phyloP scores from a whole-genome alignment of 208 protist species.

The Acanthamoeba healyi region DNA sequence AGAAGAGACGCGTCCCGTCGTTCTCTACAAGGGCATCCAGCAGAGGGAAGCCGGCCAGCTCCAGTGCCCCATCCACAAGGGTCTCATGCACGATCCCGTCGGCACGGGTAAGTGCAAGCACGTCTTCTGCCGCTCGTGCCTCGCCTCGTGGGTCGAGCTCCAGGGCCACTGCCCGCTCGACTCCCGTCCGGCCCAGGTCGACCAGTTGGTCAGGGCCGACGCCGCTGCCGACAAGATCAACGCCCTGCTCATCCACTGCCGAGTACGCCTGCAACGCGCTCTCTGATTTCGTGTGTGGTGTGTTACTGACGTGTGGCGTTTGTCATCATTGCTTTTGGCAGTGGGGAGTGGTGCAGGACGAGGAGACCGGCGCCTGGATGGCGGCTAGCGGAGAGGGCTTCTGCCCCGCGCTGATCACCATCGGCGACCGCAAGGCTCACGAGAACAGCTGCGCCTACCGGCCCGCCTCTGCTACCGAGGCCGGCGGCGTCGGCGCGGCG shows the following conservation, averaged over 20 bases:
- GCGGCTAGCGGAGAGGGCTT: neutral
- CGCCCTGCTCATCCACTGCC: conserved; percentile 31
- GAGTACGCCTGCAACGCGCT: neutral
- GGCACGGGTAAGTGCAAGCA: conserved; percentile 38
- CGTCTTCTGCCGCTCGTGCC: conserved; percentile 46
- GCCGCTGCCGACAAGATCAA: conserved; percentile 2
- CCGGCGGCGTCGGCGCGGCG: neutral
- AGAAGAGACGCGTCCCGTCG: conserved; percentile 5
- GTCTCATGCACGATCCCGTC: conserved; percentile 11
- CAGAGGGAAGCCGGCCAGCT: conserved; percentile 17
- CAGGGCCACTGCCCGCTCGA: conserved; percentile 47
- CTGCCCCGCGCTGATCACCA: conserved; percentile 29
- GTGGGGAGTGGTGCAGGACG: conserved; percentile 36
- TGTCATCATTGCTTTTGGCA: no score
- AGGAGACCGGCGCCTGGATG: neutral
- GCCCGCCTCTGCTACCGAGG: neutral
- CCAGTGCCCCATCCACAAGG: conserved; percentile 44
- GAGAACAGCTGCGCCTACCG: conserved; percentile 27
- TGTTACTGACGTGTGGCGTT: neutral
- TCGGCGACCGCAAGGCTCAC: conserved; percentile 45
- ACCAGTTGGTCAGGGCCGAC: neutral
- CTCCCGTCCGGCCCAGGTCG: neutral
- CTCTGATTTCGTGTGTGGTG: neutral
- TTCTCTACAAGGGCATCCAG: conserved; percentile 2
- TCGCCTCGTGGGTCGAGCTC: conserved; percentile 25